Conservation (phyloP, 208 protist species). For the Acanthamoeba healyi region DNA sequence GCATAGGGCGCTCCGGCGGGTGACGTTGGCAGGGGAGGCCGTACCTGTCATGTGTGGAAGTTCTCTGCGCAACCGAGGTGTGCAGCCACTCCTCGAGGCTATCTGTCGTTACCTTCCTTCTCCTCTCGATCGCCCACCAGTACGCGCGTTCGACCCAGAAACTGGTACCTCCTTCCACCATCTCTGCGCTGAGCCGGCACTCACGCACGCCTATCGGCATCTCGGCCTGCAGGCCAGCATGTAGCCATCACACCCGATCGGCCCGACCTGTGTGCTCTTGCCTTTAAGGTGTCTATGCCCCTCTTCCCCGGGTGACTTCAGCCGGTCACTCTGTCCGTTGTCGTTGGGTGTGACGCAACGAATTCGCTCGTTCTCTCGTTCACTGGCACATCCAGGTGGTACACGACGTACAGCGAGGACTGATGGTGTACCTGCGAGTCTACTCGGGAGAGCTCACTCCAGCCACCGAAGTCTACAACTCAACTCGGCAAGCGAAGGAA, state of each 20-base stretch:
- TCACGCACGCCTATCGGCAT: not conserved
- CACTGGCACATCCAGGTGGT: conserved; percentile 53
- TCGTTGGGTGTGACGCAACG: too few relatives aligned
- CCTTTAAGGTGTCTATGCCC: conserved; percentile 94
- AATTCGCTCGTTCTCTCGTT: not conserved
- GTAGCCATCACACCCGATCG: not conserved
- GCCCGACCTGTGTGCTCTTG: conserved; percentile 91
- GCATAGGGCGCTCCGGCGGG: conserved; percentile 87
- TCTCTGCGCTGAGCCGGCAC: not conserved
- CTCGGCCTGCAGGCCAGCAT: not conserved
- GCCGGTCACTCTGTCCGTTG: too few relatives aligned
- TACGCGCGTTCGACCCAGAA: conserved; percentile 59
- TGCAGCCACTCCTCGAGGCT: conserved; percentile 91
- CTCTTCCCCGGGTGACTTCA: conserved; percentile 46
- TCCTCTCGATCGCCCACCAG: conserved; percentile 90
- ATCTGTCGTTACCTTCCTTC: conserved; percentile 94
- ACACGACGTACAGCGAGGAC: conserved; percentile 89
- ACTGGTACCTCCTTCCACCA: not conserved
- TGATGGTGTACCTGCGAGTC: conserved; percentile 94
- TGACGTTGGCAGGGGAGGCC: not conserved
- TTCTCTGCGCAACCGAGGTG: conserved; percentile 90
- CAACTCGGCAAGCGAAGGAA: conserved; percentile 84
- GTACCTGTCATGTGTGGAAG: conserved; percentile 94
- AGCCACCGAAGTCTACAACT: conserved; percentile 90
- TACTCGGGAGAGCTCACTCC: conserved; percentile 93